A percentile compares a stretch with the other conserved stretches of the same genome.
Evolutionary conservation across 139 green algal species (phyloP).

Genomic region (Coelastrella sp.): DNA sequence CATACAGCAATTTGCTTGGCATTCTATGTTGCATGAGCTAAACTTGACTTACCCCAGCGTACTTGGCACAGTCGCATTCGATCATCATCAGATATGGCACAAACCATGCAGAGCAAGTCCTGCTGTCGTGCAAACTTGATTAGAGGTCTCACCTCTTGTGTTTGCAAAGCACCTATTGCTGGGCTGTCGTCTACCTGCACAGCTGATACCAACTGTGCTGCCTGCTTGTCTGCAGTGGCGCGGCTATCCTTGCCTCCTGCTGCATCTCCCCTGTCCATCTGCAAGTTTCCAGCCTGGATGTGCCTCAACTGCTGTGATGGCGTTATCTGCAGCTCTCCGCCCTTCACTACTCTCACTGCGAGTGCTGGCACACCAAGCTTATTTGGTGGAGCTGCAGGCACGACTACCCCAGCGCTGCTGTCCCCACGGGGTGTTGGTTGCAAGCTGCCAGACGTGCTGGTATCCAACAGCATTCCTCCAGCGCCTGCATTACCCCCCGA

Average conservation of each 20-base stretch:
- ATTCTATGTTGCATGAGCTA: too few species aligned
- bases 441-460: neutral
- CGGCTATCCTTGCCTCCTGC: neutral
- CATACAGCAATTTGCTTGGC: neutral
- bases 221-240: neutral
- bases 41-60: too few species aligned
- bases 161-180: too few species aligned
- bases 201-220: neutral
- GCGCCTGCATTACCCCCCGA: neutral
- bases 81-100: too few species aligned
- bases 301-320: slow-evolving; percentile 7
- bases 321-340: neutral
- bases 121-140: too few species aligned
- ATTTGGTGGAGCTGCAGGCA: neutral
- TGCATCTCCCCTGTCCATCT: neutral
- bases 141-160: too few species aligned
- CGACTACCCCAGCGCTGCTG: neutral
- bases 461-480: neutral
- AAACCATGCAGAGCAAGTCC: too few species aligned
- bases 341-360: slow-evolving; percentile 16
- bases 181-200: too few species aligned
- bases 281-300: neutral
- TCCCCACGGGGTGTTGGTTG: neutral
- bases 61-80: too few species aligned
- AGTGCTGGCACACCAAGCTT: neutral